Percentiles rank a stretch among this genome's conserved stretches.
phyloP scores from a whole-genome alignment of 1,284 basidiomycete genomes.

The Apiotrichum akiyoshidainum region DNA sequence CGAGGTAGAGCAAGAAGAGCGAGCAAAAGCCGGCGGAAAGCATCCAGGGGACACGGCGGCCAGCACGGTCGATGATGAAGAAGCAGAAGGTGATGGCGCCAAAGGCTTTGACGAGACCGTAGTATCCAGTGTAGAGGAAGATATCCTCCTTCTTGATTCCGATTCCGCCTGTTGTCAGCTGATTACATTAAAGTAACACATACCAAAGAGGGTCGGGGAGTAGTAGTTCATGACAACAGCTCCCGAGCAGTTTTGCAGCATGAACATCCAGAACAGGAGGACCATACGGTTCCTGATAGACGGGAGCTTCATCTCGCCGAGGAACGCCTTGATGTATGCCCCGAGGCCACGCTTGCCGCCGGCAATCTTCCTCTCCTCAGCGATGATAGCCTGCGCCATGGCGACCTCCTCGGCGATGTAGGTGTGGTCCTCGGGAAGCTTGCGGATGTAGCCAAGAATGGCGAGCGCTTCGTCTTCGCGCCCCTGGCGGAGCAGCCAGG shows the following conservation, averaged over 20 bases:
- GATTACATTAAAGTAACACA: too few species aligned
- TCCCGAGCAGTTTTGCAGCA: constrained; percentile 7
- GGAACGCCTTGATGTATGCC: constrained; percentile 5
- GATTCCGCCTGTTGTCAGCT: too few species aligned
- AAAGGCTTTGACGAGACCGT: constrained; percentile 48
- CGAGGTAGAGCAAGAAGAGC: constrained; percentile 30
- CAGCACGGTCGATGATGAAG: constrained; percentile 36
- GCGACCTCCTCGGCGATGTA: constrained; percentile 49
- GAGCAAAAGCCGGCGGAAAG: constrained; percentile 20
- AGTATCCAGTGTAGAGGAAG: constrained; percentile 45
- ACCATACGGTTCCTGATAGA: constrained; percentile 13
- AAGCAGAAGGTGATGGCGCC: constrained; percentile 29
- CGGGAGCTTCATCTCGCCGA: constrained; percentile 1
- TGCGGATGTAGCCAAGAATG: constrained; percentile 52
- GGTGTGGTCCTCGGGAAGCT: constrained; percentile 46
- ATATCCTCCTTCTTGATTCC: constrained; percentile 44
- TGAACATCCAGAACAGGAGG: constrained; percentile 15
- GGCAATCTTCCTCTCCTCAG: constrained; percentile 27
- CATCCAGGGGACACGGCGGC: constrained; percentile 37
- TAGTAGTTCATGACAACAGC: constrained; percentile 28
- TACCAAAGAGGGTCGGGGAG: constrained; percentile 34
- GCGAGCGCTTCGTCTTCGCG: constrained; percentile 49
- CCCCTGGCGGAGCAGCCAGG: constrained; percentile 55
- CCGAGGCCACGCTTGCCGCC: constrained; percentile 6
- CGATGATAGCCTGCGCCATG: constrained; percentile 29